Conservation (phyloP, 495 filamentous ascomycete species). For the Schizothecium vesticola region DNA sequence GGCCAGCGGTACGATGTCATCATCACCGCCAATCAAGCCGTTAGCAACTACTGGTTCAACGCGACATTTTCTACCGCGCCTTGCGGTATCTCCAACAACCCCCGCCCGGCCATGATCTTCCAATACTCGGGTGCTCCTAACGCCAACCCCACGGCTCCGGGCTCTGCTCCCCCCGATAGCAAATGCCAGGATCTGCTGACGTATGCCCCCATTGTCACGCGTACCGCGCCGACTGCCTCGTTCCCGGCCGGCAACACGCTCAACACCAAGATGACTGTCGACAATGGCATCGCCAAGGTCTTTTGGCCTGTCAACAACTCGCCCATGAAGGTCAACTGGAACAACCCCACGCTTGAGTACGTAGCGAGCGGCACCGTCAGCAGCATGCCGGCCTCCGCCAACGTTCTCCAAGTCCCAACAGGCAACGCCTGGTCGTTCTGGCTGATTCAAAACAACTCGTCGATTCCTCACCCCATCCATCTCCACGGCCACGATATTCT, state of each 20-base stretch:
- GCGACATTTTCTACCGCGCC: slow-evolving; percentile 22
- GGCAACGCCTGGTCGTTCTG: slow-evolving; percentile 35
- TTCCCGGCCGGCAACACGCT: slow-evolving; percentile 16
- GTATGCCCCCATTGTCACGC: slow-evolving; percentile 19
- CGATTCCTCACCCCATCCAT: slow-evolving; percentile 42
- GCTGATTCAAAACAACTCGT: slow-evolving; percentile 43
- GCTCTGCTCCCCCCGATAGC: slow-evolving; percentile 16
- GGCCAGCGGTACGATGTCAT: slow-evolving; percentile 65
- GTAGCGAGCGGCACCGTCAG: slow-evolving; percentile 24
- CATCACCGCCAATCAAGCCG: slow-evolving; percentile 49
- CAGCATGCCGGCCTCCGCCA: slow-evolving; percentile 18
- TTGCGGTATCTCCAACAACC: slow-evolving; percentile 24
- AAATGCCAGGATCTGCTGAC: slow-evolving; percentile 14
- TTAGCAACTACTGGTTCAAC: slow-evolving; percentile 52
- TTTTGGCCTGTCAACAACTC: slow-evolving; percentile 34
- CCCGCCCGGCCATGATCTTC: slow-evolving; percentile 25
- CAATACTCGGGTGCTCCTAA: slow-evolving; percentile 21
- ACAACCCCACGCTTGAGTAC: slow-evolving; percentile 31
- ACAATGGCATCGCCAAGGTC: slow-evolving; percentile 22
- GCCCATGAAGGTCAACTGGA: slow-evolving; percentile 31
- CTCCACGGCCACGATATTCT: slow-evolving; percentile 51
- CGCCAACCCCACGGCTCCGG: slow-evolving; percentile 13
- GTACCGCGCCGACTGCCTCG: slow-evolving; percentile 16
- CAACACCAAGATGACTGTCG: slow-evolving; percentile 21
- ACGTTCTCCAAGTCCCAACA: slow-evolving; percentile 17